Base-by-base conservation (phyloP, 2,329 filamentous ascomycete species). In the Aspergillus thermomutatus region DNA sequence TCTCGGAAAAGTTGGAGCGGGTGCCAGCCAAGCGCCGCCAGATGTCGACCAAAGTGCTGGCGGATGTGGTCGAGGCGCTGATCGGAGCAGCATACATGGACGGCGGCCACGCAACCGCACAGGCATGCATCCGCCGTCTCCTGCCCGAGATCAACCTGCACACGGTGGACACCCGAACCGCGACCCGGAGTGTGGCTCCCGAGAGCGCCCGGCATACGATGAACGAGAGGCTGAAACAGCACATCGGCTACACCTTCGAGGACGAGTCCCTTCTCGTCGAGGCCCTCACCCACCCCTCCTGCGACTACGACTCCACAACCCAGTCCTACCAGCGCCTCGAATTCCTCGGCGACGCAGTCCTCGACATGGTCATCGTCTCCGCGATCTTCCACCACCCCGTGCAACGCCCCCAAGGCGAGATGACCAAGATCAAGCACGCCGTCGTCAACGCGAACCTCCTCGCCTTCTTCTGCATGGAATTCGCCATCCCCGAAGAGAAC, bases 61-160 rank as follows among this genome's bases (percentile, higher is more conserved):
- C 93, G 3, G 93, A 97, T 66, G 87, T 97, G 0, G 82, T 96
- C 0, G 93, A 97, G 69, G 84, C 92, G 0, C 78, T 97, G 0
- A 87, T 97, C 21, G 93, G 91, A 1, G 89, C 87, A 0, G 83
- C 89, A 0, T 92, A 83, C 64, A 59, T 89, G 1, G 83, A 90
- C 52, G 89, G 90, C 1, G 89, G 89, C 0, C 75, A 89, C 14
- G 49, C 76, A 0, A 87, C 84, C 61, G 88, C 87, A 0, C 72
- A 87, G 17, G 64, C 74, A 1, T 92, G 88, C 69, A 80, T 94
- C 11, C 78, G 80, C 3, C 69, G 87, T 1, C 87, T 97, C 61
- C 70, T 95, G 1, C 81, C 82, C 0, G 82, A 88, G 50, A 69
- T 82, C 1, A 57, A 78, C 21, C 52, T 64, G 23, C 49, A 63